phyloP scores from a whole-genome alignment of 257 asterid genomes.

The Solanum tarijense region DNA sequence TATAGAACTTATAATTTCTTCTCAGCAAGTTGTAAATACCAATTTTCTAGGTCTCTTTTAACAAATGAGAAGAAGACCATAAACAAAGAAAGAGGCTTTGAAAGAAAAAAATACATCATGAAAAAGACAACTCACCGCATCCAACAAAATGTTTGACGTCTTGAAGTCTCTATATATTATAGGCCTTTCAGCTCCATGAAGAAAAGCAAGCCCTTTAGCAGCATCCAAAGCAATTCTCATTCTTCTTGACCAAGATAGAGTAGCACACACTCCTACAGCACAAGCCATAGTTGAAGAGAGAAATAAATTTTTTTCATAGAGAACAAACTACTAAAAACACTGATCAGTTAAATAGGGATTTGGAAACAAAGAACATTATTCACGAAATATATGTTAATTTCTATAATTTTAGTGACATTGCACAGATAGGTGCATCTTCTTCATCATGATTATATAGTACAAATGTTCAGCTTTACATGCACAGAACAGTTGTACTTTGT shows the following conservation, averaged over 20 bases:
- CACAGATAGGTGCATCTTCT: neutral
- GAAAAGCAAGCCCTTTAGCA: constrained; percentile 96
- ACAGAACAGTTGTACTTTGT: neutral
- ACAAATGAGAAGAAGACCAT: neutral
- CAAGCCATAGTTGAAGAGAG: neutral
- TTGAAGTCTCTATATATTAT: constrained; percentile 91
- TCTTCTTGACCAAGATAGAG: constrained; percentile 70
- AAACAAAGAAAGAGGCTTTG: neutral
- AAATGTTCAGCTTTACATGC: neutral
- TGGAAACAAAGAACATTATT: neutral
- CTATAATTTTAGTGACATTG: neutral
- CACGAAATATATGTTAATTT: neutral
- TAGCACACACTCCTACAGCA: constrained; percentile 55
- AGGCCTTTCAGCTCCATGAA: constrained; percentile 83
- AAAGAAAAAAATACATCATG: neutral
- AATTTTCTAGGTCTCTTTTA: neutral
- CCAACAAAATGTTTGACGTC: constrained; percentile 78
- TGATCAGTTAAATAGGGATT: neutral
- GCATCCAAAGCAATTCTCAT: constrained; percentile 86
- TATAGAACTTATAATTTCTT: neutral
- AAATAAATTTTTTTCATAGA: neutral
- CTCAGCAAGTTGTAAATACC: neutral
- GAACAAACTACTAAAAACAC: neutral
- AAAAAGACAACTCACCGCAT: constrained; percentile 49
- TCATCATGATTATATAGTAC: neutral